Base-by-base conservation (phyloP, 208 protist species). In the Leishmania gerbilli region DNA sequence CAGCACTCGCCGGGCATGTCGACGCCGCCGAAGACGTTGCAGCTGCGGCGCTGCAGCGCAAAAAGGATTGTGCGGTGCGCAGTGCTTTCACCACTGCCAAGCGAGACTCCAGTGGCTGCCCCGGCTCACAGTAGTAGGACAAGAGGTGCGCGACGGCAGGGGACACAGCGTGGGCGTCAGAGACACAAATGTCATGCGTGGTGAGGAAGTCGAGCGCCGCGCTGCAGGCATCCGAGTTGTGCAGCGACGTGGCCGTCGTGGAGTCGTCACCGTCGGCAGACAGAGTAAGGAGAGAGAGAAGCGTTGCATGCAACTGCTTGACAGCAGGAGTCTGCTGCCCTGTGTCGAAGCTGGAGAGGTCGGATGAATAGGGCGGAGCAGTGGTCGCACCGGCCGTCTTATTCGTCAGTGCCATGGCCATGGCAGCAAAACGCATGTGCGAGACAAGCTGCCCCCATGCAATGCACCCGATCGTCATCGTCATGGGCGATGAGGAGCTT, bases 51-150 rank as follows among this genome's bases (percentile, higher is more conserved):
- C 76, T 80, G 80, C 77, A 9, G 65, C 77, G 58, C 65, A 86
- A 19, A 72, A 88, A 90, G 0, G 78, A 42, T 64, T 47, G 58
- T 11, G 77, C 58, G 7, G 60, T 85, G 7, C 56, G 68, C 62
- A 96, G 72, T 9, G 87, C 89, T 49, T 84, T 81, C 15, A 95
- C 90, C 19, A 94, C 93, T 17, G 86, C 86, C 27, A 87, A 71
- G n/a, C 93, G 90, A 34, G 82, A 85, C 78, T 87, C 82, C 64
- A 94, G 83, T 62, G 89, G 80, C 82, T 90, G 88, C 31, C 87
- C 85, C 7, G 93, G 86, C 68, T 79, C 75, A 17, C 89, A 88
- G 77, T 92, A 92, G 62, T 86, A 78, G 13, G 89, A 83, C 37
- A 96, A 71, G 0, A 93, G 34, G 21, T 68, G 55, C 47, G 89